These are phyloP conservation scores for Kodamaea suecica DNA, from an alignment of 1,139 yeast genomes.

Conservation along the genomic window DNA sequence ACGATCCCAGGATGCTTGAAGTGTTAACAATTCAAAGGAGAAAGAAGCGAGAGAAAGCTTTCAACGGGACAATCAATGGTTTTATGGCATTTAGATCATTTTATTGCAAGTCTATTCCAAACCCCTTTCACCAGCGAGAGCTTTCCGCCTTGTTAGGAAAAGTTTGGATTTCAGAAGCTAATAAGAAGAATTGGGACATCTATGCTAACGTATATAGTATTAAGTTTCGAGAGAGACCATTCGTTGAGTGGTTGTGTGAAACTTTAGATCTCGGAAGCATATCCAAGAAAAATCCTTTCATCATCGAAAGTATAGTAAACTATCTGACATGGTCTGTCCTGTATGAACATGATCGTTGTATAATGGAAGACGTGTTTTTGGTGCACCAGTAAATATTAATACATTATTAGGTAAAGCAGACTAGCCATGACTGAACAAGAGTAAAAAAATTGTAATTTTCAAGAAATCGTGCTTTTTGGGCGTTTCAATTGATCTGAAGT, in stretches of 20 bases:
- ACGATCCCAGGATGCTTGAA: too few relatives aligned
- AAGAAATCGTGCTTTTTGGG: slow-evolving; percentile 12
- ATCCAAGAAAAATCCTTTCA: background rate
- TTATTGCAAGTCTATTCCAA: slow-evolving; percentile 26
- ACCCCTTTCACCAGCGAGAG: slow-evolving; percentile 21
- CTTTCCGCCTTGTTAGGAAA: slow-evolving; percentile 24
- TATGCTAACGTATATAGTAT: slow-evolving; percentile 30
- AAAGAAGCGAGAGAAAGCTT: background rate
- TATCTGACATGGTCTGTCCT: slow-evolving; percentile 2
- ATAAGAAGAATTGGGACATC: slow-evolving; percentile 27
- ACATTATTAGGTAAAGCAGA: background rate
- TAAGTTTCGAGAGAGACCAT: slow-evolving; percentile 10
- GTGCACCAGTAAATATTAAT: slow-evolving; percentile 1
- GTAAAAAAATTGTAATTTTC: too few relatives aligned
- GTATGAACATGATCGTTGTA: background rate
- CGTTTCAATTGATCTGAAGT: slow-evolving; percentile 16
- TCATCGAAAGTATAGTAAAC: background rate
- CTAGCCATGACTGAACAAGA: too few relatives aligned
- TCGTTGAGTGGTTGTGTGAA: slow-evolving; percentile 22
- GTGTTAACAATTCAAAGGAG: too few relatives aligned
- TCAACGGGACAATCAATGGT: background rate
- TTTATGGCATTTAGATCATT: slow-evolving; percentile 38
- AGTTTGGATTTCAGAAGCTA: slow-evolving; percentile 28
- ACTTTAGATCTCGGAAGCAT: background rate
- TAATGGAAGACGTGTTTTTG: slow-evolving; percentile 10